phyloP scores from a whole-genome alignment of 2,329 filamentous ascomycete species.

The Fusarium chaquense region DNA sequence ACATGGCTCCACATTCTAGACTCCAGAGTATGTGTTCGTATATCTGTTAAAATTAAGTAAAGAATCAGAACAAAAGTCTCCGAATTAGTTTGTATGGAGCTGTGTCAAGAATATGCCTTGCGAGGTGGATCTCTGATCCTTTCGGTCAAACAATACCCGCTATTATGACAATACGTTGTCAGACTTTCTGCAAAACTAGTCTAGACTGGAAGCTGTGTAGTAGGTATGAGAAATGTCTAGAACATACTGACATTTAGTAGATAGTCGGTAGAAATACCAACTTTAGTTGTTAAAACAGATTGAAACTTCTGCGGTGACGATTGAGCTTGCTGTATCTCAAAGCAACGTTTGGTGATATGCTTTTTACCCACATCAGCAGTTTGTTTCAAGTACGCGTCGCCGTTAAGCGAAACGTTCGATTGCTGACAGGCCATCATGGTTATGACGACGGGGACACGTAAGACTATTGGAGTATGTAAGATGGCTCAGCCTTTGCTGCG shows the following conservation, averaged over 20 bases:
- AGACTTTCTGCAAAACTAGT: neutral
- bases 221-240: neutral
- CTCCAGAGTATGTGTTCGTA: neutral
- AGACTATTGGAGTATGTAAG: neutral
- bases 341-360: neutral
- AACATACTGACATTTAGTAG: neutral
- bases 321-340: neutral
- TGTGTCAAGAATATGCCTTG: neutral
- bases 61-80: neutral
- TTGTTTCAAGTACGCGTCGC: neutral
- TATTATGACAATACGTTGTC: neutral
- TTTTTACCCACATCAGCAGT: too few relatives aligned
- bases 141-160: neutral
- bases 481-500: neutral
- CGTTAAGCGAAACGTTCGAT: neutral
- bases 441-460: neutral
- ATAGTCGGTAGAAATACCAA: too few relatives aligned
- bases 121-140: neutral
- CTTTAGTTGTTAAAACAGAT: neutral
- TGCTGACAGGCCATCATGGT: neutral
- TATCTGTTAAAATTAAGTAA: neutral
- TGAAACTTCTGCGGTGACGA: neutral
- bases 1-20: neutral
- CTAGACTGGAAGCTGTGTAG: neutral
- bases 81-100: fast-evolving